These are phyloP conservation scores for Sclerotinia subarctica DNA, from an alignment of 2,329 filamentous ascomycete genomes.

Conservation along the genomic window DNA sequence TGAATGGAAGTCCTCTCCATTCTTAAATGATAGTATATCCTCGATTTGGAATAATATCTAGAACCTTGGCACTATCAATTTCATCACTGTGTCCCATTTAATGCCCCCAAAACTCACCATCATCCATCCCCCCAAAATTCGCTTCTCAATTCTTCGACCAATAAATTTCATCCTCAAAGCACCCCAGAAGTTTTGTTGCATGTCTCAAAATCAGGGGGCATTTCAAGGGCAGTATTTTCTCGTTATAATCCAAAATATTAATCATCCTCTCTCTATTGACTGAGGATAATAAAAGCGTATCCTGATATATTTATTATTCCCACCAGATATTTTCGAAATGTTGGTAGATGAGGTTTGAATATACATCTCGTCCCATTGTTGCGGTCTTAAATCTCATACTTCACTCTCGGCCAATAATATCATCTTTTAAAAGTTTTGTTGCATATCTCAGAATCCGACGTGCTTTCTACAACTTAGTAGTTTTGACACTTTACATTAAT, in stretches of 20 bases:
- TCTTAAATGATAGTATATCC: background rate
- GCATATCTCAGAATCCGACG: background rate
- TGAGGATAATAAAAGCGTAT: background rate
- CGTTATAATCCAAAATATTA: too few relatives aligned
- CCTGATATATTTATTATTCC: background rate
- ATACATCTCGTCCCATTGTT: background rate
- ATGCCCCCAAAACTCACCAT: background rate
- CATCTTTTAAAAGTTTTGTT: background rate
- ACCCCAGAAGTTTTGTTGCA: background rate
- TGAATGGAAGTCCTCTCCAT: too few relatives aligned
- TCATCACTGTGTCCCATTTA: too few relatives aligned
- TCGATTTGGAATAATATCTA: too few relatives aligned
- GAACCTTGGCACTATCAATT: too few relatives aligned
- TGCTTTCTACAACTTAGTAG: too few relatives aligned
- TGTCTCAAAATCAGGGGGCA: background rate
- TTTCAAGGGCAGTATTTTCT: background rate
- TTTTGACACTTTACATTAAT: background rate
- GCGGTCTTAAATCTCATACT: background rate
- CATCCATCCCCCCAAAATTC: background rate
- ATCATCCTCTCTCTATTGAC: background rate
- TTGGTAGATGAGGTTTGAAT: background rate
- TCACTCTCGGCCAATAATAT: background rate
- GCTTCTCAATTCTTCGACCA: background rate
- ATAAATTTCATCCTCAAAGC: background rate
- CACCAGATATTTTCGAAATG: background rate